A percentile compares a stretch with the other conserved stretches of the same genome.
Conservation (phyloP, 257 asterid species). For the Oldenlandia corymbosa region DNA sequence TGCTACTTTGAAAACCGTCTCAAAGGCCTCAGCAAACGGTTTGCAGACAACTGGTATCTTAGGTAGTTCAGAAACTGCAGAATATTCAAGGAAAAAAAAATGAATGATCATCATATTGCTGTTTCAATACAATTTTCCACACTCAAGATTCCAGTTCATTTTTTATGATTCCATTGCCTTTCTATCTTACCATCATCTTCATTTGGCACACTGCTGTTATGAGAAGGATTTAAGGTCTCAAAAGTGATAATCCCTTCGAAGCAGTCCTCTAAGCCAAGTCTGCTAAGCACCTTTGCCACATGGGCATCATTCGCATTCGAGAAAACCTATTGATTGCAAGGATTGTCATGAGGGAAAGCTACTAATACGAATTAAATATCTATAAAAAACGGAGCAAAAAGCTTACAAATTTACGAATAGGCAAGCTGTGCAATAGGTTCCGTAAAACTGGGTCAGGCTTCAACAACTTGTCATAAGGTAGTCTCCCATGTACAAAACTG, state of each 20-base stretch:
- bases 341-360: conserved; percentile 9
- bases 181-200: conserved; percentile 39
- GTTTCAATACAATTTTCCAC: conserved; percentile 13
- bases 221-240: conserved; percentile 70
- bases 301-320: conserved; percentile 93
- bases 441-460: conserved; percentile 58
- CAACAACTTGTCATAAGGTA: conserved; percentile 77
- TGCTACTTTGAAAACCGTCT: conserved; percentile 58
- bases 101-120: conserved; percentile 6
- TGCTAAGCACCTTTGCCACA: conserved; percentile 57
- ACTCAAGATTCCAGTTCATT: not conserved
- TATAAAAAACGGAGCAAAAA: not conserved
- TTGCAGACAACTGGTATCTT: conserved; percentile 60
- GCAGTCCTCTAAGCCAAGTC: conserved; percentile 85
- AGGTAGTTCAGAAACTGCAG: conserved; percentile 31
- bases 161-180: not conserved
- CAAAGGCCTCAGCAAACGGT: conserved; percentile 63
- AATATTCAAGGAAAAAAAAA: no score
- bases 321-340: conserved; percentile 53
- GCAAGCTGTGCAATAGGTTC: conserved; percentile 58
- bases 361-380: not conserved
- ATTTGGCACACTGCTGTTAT: conserved; percentile 17
- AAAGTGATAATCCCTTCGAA: conserved; percentile 67
- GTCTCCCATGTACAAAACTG: conserved; percentile 84
- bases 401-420: conserved; percentile 79